Evolutionary conservation across 129 eudicot genomes (phyloP).

Genomic region (Erigeron canadensis): DNA sequence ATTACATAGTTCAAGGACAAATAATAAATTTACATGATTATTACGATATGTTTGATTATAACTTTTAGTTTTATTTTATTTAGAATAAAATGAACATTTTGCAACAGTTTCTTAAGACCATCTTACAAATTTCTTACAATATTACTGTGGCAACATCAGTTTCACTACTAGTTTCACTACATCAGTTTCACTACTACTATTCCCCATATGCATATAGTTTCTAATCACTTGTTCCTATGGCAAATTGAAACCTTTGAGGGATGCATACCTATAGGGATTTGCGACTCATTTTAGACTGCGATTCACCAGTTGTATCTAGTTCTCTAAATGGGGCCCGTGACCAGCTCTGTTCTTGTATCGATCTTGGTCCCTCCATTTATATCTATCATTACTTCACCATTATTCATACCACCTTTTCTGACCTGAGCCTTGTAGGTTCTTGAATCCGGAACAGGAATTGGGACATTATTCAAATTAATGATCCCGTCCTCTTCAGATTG

Average conservation of each 20-base stretch:
- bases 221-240: constrained; percentile 11
- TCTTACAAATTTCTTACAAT: too few relatives aligned
- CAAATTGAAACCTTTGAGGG: constrained; percentile 8
- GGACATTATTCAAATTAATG: constrained; percentile 48
- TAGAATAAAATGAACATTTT: background rate
- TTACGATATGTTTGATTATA: background rate
- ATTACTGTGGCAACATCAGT: too few relatives aligned
- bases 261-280: constrained; percentile 18
- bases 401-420: constrained; percentile 34
- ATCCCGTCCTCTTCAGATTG: constrained; percentile 37
- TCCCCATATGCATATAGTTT: constrained; percentile 23
- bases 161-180: too few relatives aligned
- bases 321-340: constrained; percentile 41
- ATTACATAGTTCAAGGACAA: too few relatives aligned
- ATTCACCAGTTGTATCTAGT: background rate
- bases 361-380: constrained; percentile 34
- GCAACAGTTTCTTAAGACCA: background rate
- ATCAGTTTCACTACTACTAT: constrained; percentile 15
- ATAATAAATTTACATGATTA: background rate
- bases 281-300: constrained; percentile 2
- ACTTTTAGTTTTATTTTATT: too few relatives aligned
- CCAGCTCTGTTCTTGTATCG: constrained; percentile 45
- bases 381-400: constrained; percentile 29
- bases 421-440: constrained; percentile 29
- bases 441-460: constrained; percentile 43